These are phyloP conservation scores for Trichoderma oligosporum DNA, from an alignment of 2,329 filamentous ascomycete species.

Conservation along the genomic window DNA sequence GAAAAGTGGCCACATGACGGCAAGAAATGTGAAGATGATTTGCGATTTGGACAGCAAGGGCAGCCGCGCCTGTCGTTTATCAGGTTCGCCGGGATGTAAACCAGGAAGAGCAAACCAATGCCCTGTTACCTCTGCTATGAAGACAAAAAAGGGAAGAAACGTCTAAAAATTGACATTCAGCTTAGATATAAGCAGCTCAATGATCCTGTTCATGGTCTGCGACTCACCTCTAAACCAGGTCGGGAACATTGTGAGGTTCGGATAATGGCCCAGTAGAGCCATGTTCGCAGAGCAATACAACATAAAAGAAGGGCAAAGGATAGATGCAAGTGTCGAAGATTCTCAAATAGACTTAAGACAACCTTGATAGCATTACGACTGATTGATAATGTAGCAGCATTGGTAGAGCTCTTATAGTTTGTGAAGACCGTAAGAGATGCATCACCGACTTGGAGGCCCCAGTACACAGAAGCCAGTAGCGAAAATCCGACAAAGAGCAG, in stretches of 20 bases:
- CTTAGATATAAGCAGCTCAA: rapidly evolving
- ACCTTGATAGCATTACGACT: background rate
- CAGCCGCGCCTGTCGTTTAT: conserved; percentile 19
- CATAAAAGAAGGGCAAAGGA: conserved; percentile 7
- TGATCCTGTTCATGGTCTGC: background rate
- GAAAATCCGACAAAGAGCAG: background rate
- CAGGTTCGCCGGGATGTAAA: background rate
- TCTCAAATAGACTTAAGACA: background rate
- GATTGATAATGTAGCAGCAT: background rate
- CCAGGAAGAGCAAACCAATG: background rate
- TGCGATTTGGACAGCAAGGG: conserved; percentile 25
- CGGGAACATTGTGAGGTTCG: conserved; percentile 33
- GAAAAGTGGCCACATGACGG: conserved; percentile 33
- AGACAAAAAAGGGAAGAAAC: conserved; percentile 28
- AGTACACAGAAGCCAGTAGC: background rate
- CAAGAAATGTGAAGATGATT: conserved; percentile 20
- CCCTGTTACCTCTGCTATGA: background rate
- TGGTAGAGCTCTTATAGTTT: background rate
- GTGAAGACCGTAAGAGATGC: background rate
- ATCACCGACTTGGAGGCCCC: background rate
- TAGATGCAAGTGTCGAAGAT: background rate
- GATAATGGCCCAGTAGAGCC: conserved; percentile 32
- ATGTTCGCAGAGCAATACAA: conserved; percentile 20
- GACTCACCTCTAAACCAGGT: conserved; percentile 33
- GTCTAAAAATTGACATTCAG: conserved; percentile 23